These are phyloP conservation scores for Ilyonectria mors-panacis DNA, from an alignment of 2,329 filamentous ascomycete genomes.

Conservation along the genomic window DNA sequence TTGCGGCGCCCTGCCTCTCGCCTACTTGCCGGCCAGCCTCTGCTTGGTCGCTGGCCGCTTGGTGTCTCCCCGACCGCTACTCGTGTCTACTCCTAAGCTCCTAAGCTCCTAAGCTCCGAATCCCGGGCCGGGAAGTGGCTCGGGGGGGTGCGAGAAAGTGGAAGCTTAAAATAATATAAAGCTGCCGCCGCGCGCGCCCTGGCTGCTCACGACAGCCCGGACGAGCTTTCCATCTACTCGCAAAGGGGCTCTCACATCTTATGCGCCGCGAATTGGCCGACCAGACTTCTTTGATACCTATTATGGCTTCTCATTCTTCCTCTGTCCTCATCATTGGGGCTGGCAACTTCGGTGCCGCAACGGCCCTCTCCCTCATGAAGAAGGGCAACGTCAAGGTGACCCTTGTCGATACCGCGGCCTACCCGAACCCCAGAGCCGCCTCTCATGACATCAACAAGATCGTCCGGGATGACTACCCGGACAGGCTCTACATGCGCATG, in stretches of 20 bases:
- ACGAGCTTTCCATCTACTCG: conserved; percentile 38
- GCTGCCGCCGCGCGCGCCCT: conserved; percentile 32
- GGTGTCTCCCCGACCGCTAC: conserved; percentile 47
- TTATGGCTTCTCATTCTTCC: conserved; percentile 23
- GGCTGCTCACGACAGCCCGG: conserved; percentile 24
- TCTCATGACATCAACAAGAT: conserved; percentile 65
- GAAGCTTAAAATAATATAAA: conserved; percentile 42
- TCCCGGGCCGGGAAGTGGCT: conserved; percentile 35
- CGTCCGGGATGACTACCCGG: conserved; percentile 59
- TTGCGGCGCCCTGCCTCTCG: conserved; percentile 32
- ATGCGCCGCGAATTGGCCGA: conserved; percentile 27
- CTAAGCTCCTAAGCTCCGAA: conserved; percentile 16
- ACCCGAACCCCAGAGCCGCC: conserved; percentile 58
- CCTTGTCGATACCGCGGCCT: conserved; percentile 55
- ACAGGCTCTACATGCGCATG: conserved; percentile 58
- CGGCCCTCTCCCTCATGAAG: conserved; percentile 55
- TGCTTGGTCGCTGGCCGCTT: conserved; percentile 35
- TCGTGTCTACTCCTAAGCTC: conserved; percentile 30
- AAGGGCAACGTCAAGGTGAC: conserved; percentile 50
- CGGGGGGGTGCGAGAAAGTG: conserved; percentile 16
- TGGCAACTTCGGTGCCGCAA: conserved; percentile 62
- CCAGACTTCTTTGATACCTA: conserved; percentile 26
- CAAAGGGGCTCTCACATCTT: conserved; percentile 31
- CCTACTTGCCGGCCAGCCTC: conserved; percentile 31
- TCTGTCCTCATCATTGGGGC: conserved; percentile 59